These are phyloP conservation scores for Jatropha curcas DNA, from an alignment of 345 rosid species.

Conservation along the genomic window DNA sequence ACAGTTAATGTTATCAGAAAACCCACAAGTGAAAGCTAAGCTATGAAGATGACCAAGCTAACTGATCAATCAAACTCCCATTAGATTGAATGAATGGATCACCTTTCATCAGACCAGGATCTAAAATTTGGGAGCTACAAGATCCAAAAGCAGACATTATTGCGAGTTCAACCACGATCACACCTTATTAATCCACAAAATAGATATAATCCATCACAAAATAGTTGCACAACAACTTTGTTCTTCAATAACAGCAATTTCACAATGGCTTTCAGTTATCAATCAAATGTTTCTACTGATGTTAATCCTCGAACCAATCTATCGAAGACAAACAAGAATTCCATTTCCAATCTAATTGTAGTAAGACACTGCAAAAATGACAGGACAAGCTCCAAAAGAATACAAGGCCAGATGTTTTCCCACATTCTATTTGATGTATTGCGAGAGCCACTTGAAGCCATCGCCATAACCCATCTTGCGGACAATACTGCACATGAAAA, in stretches of 20 bases:
- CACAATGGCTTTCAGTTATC: slow-evolving; percentile 7
- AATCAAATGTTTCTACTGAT: slow-evolving; percentile 9
- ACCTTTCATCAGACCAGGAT: background rate
- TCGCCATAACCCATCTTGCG: slow-evolving; percentile 69
- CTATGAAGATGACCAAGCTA: too few species aligned
- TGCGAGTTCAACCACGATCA: background rate
- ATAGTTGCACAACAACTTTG: background rate
- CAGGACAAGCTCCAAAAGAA: slow-evolving; percentile 11
- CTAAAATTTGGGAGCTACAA: background rate
- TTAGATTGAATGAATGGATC: too few species aligned
- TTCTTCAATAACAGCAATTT: slow-evolving; percentile 12
- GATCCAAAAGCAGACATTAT: background rate
- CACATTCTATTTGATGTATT: slow-evolving; percentile 54
- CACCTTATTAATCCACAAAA: background rate
- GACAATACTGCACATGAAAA: slow-evolving; percentile 65
- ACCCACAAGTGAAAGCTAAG: background rate
- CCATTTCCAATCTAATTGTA: slow-evolving; percentile 21
- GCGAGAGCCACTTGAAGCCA: slow-evolving; percentile 70
- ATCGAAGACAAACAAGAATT: slow-evolving; percentile 21
- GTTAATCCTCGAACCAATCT: slow-evolving; percentile 12
- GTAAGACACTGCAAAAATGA: slow-evolving; percentile 20
- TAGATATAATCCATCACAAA: background rate
- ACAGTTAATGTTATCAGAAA: background rate
- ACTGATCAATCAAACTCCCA: too few species aligned
- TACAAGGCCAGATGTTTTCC: slow-evolving; percentile 9